Percentiles rank a stretch among this genome's conserved stretches.
Conservation (phyloP, 352 stramenopile species). For the Globisporangium takayamanum region DNA sequence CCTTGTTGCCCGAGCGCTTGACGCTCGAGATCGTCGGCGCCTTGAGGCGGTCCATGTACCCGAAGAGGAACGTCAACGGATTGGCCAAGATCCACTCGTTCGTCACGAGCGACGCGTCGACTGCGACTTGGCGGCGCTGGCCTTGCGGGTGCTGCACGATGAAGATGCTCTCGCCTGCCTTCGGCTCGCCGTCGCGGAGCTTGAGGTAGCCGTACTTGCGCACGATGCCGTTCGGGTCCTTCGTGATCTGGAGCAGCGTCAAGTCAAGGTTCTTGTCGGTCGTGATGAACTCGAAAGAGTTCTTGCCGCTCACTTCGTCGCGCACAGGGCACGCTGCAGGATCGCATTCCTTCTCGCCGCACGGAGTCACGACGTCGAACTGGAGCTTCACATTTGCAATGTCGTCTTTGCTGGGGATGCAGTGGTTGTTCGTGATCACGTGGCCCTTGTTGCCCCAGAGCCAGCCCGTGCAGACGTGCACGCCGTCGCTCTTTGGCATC, state of each 20-base stretch:
- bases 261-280: slow-evolving; percentile 44
- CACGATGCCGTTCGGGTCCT: slow-evolving; percentile 24
- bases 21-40: slow-evolving; percentile 16
- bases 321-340: not conserved
- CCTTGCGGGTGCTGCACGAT: slow-evolving; percentile 46
- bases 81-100: slow-evolving; percentile 24
- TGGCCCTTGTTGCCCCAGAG: slow-evolving; percentile 29
- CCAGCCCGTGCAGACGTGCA: too few species aligned
- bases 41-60: not conserved
- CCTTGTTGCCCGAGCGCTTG: slow-evolving; percentile 24
- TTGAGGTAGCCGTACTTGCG: slow-evolving; percentile 35
- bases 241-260: slow-evolving; percentile 42
- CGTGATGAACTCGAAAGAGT: slow-evolving; percentile 33
- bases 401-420: slow-evolving; percentile 29
- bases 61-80: not conserved
- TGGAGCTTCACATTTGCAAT: slow-evolving; percentile 50
- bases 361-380: slow-evolving; percentile 39
- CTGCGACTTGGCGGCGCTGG: too few species aligned
- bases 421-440: slow-evolving; percentile 33
- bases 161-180: slow-evolving; percentile 42
- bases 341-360: slow-evolving; percentile 26
- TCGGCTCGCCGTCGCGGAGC: slow-evolving; percentile 28
- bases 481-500: not conserved
- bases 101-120: too few species aligned
- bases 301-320: slow-evolving; percentile 19